phyloP scores from a whole-genome alignment of 2,329 filamentous ascomycete genomes.

The Sclerotinia trifoliorum region DNA sequence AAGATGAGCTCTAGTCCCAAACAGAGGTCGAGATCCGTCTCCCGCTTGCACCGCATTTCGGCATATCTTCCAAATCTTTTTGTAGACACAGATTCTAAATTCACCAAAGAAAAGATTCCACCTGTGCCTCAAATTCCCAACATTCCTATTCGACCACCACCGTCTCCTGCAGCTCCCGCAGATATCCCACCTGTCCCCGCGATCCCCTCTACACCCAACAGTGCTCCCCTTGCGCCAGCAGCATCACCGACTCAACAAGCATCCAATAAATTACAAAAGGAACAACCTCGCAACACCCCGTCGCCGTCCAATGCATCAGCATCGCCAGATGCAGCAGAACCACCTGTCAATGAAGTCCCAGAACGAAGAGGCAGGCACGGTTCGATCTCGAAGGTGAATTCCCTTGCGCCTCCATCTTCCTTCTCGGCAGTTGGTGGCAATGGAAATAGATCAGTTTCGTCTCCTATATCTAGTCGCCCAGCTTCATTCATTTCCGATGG shows the following conservation, averaged over 20 bases:
- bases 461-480: slow-evolving; percentile 20
- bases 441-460: slow-evolving; percentile 20
- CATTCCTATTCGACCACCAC: background rate
- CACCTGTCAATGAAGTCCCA: background rate
- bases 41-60: slow-evolving; percentile 21
- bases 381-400: slow-evolving; percentile 18
- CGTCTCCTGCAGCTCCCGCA: slow-evolving; percentile 6
- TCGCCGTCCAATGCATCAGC: background rate
- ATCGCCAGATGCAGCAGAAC: slow-evolving; percentile 5
- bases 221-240: slow-evolving; percentile 7
- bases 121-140: slow-evolving; percentile 1
- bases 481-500: slow-evolving; percentile 19
- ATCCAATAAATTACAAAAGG: slow-evolving; percentile 14
- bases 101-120: slow-evolving; percentile 16
- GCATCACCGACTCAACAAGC: background rate
- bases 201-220: slow-evolving; percentile 3
- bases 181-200: slow-evolving; percentile 4
- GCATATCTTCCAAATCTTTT: slow-evolving; percentile 20
- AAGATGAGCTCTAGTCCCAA: slow-evolving; percentile 23
- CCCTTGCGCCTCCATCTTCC: slow-evolving; percentile 16
- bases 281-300: background rate
- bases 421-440: slow-evolving; percentile 1
- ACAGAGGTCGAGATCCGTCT: slow-evolving; percentile 19
- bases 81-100: slow-evolving; percentile 21
- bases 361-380: slow-evolving; percentile 17